Base-by-base conservation (phyloP, 805 yeast genomes). In the Yarrowia sp. region DNA sequence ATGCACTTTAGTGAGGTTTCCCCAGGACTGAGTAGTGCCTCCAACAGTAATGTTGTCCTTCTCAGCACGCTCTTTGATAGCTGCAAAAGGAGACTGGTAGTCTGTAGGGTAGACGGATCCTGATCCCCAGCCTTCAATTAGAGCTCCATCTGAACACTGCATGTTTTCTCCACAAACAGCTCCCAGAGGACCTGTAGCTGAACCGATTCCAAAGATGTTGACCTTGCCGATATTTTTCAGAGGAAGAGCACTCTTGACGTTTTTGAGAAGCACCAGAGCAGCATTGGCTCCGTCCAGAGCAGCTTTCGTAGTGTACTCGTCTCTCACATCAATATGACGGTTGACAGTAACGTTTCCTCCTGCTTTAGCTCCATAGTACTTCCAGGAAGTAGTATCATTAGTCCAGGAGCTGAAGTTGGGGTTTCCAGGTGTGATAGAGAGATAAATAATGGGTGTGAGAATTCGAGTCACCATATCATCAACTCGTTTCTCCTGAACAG, bases 41-140 rank as follows among this genome's bases (percentile, higher is more conserved):
- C 58, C 58, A 6, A 51, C 35, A 1, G 42, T 36, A 33, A 51
- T 36, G 13, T 51, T 51, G 22, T 51, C 35, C 28, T 36, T 11
- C 1, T n/a, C 72, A 1, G 87, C 86, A 66, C 77, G 76, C 41
- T 74, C 74, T 5, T 81, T 76, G 43, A 86, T 80, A 1, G 84
- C 87, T 69, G 84, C 86, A 65, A 78, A 78, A 0, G 89, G 88
- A 0, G 87, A 81, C 18, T 83, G 77, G 4, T 84, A 82, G 71
- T 76, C 83, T 3, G 86, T 85, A 47, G 83, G 80, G 67, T 79
- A 81, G 13, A 81, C 86, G 8, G 86, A 77, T 0, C 87, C 85
- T 2, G 89, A 85, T 0, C 89, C 90, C 86, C 89, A 84, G 14
- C 89, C 89, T 35, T 81, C 78, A 31, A 83, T 81, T 50, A 85